Evolutionary conservation across 352 stramenopile genomes (phyloP), one percentile per base, ranked within the genome.

Genomic region (Phytopythium vexans): DNA sequence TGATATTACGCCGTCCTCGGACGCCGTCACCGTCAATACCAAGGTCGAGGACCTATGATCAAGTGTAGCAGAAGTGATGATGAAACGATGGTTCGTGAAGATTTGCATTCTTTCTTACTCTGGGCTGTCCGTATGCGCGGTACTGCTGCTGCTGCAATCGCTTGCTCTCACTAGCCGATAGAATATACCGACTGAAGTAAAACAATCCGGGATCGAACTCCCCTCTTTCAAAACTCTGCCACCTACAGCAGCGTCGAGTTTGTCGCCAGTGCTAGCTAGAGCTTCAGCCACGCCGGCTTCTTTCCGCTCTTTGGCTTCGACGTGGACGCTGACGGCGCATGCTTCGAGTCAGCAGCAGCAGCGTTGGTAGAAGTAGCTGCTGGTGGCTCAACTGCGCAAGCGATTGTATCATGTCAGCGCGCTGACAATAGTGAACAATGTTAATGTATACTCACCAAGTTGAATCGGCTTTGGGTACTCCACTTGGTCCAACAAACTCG

Each of bases 231-330:
- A 27, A 27, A 27, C 21, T 27, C 21, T 27, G 21, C 21, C 21
- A 27, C 21, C 21, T 27, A 2, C 21, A 27, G 6, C 41, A 34
- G n/a, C n/a, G 5, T 6, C 2, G 35, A 12, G 41, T 32, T 15
- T 16, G 43, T 41, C 49, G 45, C 11, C 46, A 27, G 38, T 42
- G 34, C 21, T 14, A 5, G 37, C 49, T 72, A 90, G 5, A 90
- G 64, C 57, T 92, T 92, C 32, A 92, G 55, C 82, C 82, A 92
- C 35, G 73, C 76, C 2, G 82, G 82, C 41, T 89, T 89, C 56
- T 90, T 92, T 1, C 58, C 58, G 8, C 58, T 63, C 49, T 83
- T 83, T 34, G 45, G 52, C 41, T 56, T 53, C 33, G 53, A 41
- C 8, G 71, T 58, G 47, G 66, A 56, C 5, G 37, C 8, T 44